phyloP scores from a whole-genome alignment of 1,139 yeast species.

The Blastobotrys elegans region DNA sequence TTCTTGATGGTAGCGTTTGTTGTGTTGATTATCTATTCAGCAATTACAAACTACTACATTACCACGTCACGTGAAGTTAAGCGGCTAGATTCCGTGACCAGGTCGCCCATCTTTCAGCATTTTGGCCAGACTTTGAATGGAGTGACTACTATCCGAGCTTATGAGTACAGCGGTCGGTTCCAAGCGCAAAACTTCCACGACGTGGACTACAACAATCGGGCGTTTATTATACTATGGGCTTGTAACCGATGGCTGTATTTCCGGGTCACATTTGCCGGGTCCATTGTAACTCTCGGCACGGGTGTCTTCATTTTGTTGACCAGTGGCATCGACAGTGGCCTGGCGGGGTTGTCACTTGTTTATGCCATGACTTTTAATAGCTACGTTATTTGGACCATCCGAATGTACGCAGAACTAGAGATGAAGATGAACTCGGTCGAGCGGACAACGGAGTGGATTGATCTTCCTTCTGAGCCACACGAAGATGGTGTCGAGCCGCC shows the following conservation, averaged over 20 bases:
- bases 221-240: conserved; percentile 82
- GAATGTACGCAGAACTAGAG: conserved; percentile 60
- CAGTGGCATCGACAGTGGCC: conserved; percentile 76
- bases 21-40: not conserved
- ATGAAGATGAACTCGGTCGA: too few relatives aligned
- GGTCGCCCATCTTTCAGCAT: conserved; percentile 93
- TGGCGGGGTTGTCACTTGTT: too few relatives aligned
- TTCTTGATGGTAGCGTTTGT: not conserved
- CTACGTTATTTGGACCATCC: conserved; percentile 90
- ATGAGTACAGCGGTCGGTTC: conserved; percentile 82
- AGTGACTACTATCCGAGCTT: conserved; percentile 88
- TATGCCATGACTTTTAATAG: conserved; percentile 91
- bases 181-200: conserved; percentile 69
- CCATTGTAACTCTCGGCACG: too few relatives aligned
- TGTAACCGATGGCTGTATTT: conserved; percentile 97
- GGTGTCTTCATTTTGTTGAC: conserved; percentile 69
- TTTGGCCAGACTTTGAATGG: too few relatives aligned
- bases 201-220: conserved; percentile 77
- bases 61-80: conserved; percentile 82
- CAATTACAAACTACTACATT: conserved; percentile 44
- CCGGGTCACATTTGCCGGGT: conserved; percentile 83
- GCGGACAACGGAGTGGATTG: conserved; percentile 65
- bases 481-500: conserved; percentile 34
- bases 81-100: conserved; percentile 77
- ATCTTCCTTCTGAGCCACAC: conserved; percentile 54